phyloP scores from a whole-genome alignment of 768 basidiomycete species.

The Suillus sp. region DNA sequence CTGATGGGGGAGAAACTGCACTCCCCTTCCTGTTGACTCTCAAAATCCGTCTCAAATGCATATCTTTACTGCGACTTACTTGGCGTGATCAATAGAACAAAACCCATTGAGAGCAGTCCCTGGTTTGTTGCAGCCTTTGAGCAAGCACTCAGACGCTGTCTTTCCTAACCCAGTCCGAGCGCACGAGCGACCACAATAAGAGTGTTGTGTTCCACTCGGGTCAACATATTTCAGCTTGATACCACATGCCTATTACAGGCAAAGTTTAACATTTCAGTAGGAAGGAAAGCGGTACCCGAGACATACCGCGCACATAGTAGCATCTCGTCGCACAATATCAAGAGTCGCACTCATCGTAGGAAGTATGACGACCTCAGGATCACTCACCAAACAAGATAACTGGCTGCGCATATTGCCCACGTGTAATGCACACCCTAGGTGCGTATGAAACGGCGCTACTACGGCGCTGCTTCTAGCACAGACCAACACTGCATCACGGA shows the following conservation, averaged over 20 bases:
- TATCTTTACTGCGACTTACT: slow-evolving; percentile 36
- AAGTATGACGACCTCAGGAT: not conserved
- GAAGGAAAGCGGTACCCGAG: not conserved
- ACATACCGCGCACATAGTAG: slow-evolving; percentile 31
- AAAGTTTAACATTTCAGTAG: not conserved
- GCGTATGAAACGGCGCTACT: not conserved
- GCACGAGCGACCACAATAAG: slow-evolving; percentile 64
- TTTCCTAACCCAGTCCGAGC: slow-evolving; percentile 47
- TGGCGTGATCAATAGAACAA: slow-evolving; percentile 62
- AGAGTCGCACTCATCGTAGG: slow-evolving; percentile 6
- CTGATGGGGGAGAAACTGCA: not conserved
- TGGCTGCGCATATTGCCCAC: not conserved
- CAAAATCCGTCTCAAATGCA: not conserved
- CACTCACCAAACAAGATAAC: not conserved
- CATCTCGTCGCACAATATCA: not conserved
- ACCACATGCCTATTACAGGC: slow-evolving; percentile 50
- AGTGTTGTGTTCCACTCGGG: slow-evolving; percentile 53
- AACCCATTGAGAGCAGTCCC: slow-evolving; percentile 54
- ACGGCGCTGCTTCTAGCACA: not conserved
- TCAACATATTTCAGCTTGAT: slow-evolving; percentile 65
- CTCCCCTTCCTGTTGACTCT: not conserved
- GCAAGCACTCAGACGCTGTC: slow-evolving; percentile 44
- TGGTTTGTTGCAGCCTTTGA: slow-evolving; percentile 54
- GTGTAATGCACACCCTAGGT: slow-evolving; percentile 3
- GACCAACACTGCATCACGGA: not conserved